Percentiles rank a stretch among this genome's conserved stretches.
phyloP scores from a whole-genome alignment of 331 rosid genomes.

The Dryas integrifolia region DNA sequence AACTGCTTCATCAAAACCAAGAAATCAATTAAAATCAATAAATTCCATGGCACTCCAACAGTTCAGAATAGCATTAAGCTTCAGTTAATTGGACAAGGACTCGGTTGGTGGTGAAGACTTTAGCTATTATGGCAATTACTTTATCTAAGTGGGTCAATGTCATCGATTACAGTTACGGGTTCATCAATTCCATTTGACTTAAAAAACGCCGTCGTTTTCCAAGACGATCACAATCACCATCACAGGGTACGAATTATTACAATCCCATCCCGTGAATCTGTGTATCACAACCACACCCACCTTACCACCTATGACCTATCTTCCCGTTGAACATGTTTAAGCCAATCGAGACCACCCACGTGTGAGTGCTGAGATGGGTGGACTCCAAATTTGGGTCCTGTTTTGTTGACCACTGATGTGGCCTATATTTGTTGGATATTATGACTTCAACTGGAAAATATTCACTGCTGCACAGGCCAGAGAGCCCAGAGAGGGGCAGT shows the following conservation, averaged over 20 bases:
- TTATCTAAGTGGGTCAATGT: constrained; percentile 10
- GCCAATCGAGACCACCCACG: constrained; percentile 36
- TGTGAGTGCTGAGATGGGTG: constrained; percentile 13
- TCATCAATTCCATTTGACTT: constrained; percentile 4
- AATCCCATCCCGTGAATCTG: not conserved
- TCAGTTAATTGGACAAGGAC: no score
- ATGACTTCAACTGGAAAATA: constrained; percentile 14
- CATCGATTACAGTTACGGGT: not conserved
- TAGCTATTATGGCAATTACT: not conserved
- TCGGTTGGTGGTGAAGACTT: not conserved
- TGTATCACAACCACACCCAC: not conserved
- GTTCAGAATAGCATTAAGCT: no score
- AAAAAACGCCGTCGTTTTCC: not conserved
- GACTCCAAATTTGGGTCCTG: not conserved
- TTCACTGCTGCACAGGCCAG: not conserved
- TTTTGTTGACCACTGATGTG: constrained; percentile 21
- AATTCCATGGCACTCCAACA: no score
- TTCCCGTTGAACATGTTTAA: not conserved
- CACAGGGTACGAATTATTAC: not conserved
- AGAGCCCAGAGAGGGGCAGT: not conserved
- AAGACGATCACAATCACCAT: not conserved
- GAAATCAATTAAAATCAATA: not conserved
- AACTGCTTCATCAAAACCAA: constrained; percentile 46
- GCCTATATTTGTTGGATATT: constrained; percentile 13
- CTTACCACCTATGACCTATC: not conserved